phyloP scores from a whole-genome alignment of 352 stramenopile genomes.

The Phytophthora pseudosyringae region DNA sequence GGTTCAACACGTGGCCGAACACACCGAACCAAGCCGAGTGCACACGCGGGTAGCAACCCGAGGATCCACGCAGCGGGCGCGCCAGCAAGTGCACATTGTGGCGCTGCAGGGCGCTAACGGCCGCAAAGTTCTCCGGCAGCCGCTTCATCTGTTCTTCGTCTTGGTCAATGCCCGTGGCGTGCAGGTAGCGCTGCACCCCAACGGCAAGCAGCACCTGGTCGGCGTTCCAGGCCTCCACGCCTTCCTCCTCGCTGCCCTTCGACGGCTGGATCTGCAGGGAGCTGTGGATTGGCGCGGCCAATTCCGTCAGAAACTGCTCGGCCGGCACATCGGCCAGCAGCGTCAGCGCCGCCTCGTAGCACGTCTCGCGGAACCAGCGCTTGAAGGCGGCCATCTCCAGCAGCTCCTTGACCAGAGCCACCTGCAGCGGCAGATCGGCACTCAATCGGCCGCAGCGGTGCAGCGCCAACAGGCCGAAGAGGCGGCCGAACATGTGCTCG shows the following conservation, averaged over 20 bases:
- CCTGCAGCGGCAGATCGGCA: conserved; percentile 43
- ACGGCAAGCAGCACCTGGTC: conserved; percentile 84
- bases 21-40: conserved; percentile 82
- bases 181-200: conserved; percentile 76
- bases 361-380: conserved; percentile 87
- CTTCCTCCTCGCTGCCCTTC: conserved; percentile 40
- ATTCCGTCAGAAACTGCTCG: conserved; percentile 53
- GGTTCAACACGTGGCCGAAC: conserved; percentile 77
- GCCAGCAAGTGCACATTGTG: conserved; percentile 69
- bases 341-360: conserved; percentile 70
- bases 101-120: conserved; percentile 54
- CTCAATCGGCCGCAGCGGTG: conserved; percentile 75
- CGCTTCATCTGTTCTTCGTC: conserved; percentile 37
- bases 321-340: conserved; percentile 59
- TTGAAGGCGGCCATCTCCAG: conserved; percentile 87
- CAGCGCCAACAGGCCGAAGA: conserved; percentile 89
- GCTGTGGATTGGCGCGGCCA: conserved; percentile 32
- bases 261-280: conserved; percentile 41
- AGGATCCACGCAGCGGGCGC: conserved; percentile 73
- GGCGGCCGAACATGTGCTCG: conserved; percentile 91
- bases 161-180: conserved; percentile 45
- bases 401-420: conserved; percentile 74
- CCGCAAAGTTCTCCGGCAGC: conserved; percentile 49
- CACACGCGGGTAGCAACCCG: conserved; percentile 74
- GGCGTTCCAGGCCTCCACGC: conserved; percentile 61